Conservation (phyloP, 2,329 filamentous ascomycete genomes). For the Aspergillus thermomutatus region DNA sequence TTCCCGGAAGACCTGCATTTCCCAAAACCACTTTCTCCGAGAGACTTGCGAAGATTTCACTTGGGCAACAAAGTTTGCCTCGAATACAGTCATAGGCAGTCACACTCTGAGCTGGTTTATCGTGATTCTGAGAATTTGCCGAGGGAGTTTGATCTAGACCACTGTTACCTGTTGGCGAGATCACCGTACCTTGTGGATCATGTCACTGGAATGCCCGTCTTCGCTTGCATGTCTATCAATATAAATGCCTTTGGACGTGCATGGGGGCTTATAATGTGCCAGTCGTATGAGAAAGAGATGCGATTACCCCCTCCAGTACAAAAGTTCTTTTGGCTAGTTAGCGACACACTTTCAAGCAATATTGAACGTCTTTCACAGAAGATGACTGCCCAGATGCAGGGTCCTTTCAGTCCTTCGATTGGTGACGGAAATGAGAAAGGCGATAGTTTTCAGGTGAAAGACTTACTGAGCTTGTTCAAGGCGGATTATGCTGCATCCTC, state of each 20-base stretch:
- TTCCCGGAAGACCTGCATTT: slow-evolving; percentile 86
- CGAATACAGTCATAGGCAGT: slow-evolving; percentile 77
- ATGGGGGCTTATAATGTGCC: slow-evolving; percentile 85
- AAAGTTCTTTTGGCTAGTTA: slow-evolving; percentile 86
- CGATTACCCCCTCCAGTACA: slow-evolving; percentile 87
- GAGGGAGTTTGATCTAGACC: slow-evolving; percentile 74
- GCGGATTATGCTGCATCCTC: slow-evolving; percentile 83
- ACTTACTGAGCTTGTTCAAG: slow-evolving; percentile 77
- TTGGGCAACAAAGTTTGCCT: slow-evolving; percentile 85
- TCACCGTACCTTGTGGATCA: slow-evolving; percentile 92
- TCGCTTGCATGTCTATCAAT: slow-evolving; percentile 93
- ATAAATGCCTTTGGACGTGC: slow-evolving; percentile 81
- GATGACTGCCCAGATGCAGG: slow-evolving; percentile 76
- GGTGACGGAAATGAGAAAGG: slow-evolving; percentile 81
- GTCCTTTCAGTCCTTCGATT: slow-evolving; percentile 86
- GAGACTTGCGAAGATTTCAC: slow-evolving; percentile 86
- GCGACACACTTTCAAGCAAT: slow-evolving; percentile 80
- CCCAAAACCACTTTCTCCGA: slow-evolving; percentile 78
- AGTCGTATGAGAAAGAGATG: slow-evolving; percentile 83
- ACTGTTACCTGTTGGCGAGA: slow-evolving; percentile 72
- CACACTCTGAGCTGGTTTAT: slow-evolving; percentile 78
- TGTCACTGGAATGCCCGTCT: slow-evolving; percentile 79
- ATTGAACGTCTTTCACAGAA: slow-evolving; percentile 86
- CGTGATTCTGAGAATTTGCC: slow-evolving; percentile 63
- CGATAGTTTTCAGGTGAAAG: slow-evolving; percentile 84